Percentiles rank a stretch among this genome's conserved stretches.
Evolutionary conservation across 352 stramenopile genomes (phyloP).

Genomic region (Globisporangium uncinulatum): DNA sequence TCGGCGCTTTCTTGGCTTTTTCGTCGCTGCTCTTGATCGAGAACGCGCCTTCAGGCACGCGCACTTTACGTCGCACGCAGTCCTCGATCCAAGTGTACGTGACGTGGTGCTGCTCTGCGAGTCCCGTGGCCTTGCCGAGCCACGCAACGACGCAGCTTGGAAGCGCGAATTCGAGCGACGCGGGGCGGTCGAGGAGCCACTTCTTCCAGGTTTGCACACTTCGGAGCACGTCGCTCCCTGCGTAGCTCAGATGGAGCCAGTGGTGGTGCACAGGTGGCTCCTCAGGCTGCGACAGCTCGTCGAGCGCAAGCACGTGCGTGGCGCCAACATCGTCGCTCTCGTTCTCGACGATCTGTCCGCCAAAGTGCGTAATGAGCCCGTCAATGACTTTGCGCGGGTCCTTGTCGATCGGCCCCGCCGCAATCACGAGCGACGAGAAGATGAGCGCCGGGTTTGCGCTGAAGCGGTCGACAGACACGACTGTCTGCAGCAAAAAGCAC

Average conservation of each 20-base stretch:
- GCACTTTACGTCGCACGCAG: constrained; percentile 47
- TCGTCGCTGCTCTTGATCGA: constrained; percentile 8
- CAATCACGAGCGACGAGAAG: constrained; percentile 73
- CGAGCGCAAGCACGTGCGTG: constrained; percentile 67
- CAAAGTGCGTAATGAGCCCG: constrained; percentile 75
- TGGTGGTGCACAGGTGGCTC: constrained; percentile 29
- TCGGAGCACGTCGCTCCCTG: constrained; percentile 33
- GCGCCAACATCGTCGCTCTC: constrained; percentile 35
- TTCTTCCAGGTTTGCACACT: constrained; percentile 37
- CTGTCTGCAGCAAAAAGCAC: constrained; percentile 52
- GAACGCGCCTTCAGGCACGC: constrained; percentile 51
- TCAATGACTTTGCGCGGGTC: constrained; percentile 79
- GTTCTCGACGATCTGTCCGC: constrained; percentile 65
- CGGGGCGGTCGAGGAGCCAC: constrained; percentile 26
- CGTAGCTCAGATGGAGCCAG: constrained; percentile 38
- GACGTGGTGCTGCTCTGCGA: constrained; percentile 57
- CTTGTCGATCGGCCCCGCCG: constrained; percentile 65
- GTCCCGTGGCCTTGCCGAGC: constrained; percentile 36
- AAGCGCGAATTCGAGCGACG: constrained; percentile 37
- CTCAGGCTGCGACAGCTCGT: constrained; percentile 28
- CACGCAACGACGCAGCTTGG: constrained; percentile 55
- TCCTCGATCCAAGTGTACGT: constrained; percentile 83
- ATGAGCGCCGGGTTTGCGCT: constrained; percentile 70
- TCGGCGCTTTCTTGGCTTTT: constrained; percentile 15
- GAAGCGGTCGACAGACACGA: constrained; percentile 67